These are phyloP conservation scores for Nicotiana undulata DNA, from an alignment of 257 asterid genomes.

Conservation along the genomic window DNA sequence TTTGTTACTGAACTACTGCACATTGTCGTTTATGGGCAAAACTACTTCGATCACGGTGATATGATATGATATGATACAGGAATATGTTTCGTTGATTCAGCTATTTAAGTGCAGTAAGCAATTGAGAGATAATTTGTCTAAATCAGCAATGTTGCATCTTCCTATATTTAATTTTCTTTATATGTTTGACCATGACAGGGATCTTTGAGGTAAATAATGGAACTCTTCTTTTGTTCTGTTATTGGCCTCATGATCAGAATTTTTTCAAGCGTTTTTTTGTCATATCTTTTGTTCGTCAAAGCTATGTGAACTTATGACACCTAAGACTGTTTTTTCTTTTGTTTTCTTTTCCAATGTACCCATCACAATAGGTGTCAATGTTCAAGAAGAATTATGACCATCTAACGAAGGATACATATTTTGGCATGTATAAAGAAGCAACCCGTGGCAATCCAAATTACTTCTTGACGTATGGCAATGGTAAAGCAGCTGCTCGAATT, in stretches of 20 bases:
- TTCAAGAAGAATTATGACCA: conserved; percentile 69
- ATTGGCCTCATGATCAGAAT: background rate
- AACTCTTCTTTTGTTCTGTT: background rate
- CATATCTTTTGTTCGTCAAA: background rate
- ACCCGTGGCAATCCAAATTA: conserved; percentile 54
- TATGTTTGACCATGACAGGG: background rate
- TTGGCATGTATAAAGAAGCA: conserved; percentile 40
- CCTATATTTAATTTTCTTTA: background rate
- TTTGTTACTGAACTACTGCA: background rate
- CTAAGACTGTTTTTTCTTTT: background rate
- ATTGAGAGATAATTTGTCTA: background rate
- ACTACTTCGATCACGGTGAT: background rate
- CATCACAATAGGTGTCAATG: conserved; percentile 45
- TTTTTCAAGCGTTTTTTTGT: background rate
- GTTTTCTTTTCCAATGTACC: background rate
- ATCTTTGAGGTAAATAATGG: background rate
- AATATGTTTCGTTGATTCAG: background rate
- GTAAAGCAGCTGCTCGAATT: conserved; percentile 72
- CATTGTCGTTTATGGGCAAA: background rate
- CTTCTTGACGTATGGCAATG: conserved; percentile 58
- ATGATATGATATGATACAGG: background rate
- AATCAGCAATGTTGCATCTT: background rate
- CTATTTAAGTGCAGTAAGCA: background rate
- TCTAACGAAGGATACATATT: conserved; percentile 40
- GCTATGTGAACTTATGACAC: background rate